Conservation (phyloP, 2,329 filamentous ascomycete genomes). For the Neonectria coccinea region DNA sequence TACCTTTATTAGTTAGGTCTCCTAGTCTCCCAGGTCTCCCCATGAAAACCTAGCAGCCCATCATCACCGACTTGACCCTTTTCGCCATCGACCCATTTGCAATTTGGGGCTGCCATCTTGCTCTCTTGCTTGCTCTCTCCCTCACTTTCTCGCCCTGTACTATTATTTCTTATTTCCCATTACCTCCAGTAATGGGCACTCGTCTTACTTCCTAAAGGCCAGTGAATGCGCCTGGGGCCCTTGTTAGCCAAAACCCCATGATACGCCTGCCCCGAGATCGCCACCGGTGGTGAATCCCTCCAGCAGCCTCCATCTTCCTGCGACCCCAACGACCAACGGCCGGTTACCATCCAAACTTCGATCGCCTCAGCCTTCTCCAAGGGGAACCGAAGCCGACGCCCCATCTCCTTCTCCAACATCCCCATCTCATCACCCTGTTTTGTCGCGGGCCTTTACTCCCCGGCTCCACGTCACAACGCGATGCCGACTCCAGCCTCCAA, state of each 20-base stretch:
- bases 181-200: slow-evolving; percentile 33
- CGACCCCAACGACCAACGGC: slow-evolving; percentile 33
- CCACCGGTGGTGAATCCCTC: slow-evolving; percentile 43
- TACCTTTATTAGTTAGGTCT: slow-evolving; percentile 11
- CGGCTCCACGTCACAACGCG: slow-evolving; percentile 35
- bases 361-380: slow-evolving; percentile 30
- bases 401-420: neutral
- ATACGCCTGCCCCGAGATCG: slow-evolving; percentile 40
- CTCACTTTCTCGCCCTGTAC: slow-evolving; percentile 31
- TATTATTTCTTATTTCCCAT: slow-evolving; percentile 21
- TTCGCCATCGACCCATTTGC: slow-evolving; percentile 46
- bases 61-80: slow-evolving; percentile 46
- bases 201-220: slow-evolving; percentile 37
- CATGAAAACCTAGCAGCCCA: slow-evolving; percentile 43
- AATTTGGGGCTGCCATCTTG: slow-evolving; percentile 33
- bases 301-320: slow-evolving; percentile 34
- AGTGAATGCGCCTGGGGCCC: slow-evolving; percentile 33
- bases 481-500: slow-evolving; percentile 63
- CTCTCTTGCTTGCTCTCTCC: slow-evolving; percentile 23
- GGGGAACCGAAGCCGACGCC: neutral
- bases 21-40: slow-evolving; percentile 34
- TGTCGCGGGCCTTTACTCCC: slow-evolving; percentile 28
- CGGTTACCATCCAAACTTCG: slow-evolving; percentile 27
- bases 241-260: slow-evolving; percentile 26
- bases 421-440: neutral